Conservation (phyloP, 768 basidiomycete species). For the Phlebiopsis flavidoalba region DNA sequence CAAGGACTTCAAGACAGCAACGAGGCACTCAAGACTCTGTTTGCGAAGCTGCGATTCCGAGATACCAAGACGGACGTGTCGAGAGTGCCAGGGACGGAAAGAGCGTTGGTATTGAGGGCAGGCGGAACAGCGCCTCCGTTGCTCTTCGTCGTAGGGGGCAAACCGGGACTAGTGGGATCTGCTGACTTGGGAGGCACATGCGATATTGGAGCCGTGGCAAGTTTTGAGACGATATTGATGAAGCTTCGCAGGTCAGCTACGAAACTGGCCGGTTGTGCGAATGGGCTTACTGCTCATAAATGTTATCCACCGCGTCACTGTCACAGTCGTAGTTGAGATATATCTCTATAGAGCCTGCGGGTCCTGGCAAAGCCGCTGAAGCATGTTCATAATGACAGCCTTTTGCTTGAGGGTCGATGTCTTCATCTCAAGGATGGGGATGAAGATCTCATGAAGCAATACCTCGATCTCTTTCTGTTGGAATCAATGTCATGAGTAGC, state of each 20-base stretch:
- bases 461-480: conserved; percentile 99
- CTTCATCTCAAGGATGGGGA: conserved; percentile 97
- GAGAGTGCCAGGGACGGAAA: conserved; percentile 61
- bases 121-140: conserved; percentile 46
- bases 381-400: conserved; percentile 84
- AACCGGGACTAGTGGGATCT: conserved; percentile 59
- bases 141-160: conserved; percentile 46
- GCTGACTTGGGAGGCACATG: conserved; percentile 41
- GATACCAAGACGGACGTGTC: conserved; percentile 63
- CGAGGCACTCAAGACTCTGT: conserved; percentile 94
- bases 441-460: conserved; percentile 96
- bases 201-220: conserved; percentile 58
- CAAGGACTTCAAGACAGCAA: conserved; percentile 81
- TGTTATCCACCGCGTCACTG: conserved; percentile 89
- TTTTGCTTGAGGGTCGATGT: conserved; percentile 96
- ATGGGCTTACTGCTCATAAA: conserved; percentile 84
- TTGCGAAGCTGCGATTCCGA: conserved; percentile 82
- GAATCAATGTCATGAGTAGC: conserved; percentile 10
- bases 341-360: conserved; percentile 94
- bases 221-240: conserved; percentile 95
- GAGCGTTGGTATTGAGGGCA: conserved; percentile 59
- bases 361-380: conserved; percentile 86
- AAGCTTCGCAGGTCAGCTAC: conserved; percentile 39
- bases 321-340: conserved; percentile 99
- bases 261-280: conserved; percentile 4